Base-by-base conservation (phyloP, 176 grass and related monocot genomes). In the Oryza australiensis region DNA sequence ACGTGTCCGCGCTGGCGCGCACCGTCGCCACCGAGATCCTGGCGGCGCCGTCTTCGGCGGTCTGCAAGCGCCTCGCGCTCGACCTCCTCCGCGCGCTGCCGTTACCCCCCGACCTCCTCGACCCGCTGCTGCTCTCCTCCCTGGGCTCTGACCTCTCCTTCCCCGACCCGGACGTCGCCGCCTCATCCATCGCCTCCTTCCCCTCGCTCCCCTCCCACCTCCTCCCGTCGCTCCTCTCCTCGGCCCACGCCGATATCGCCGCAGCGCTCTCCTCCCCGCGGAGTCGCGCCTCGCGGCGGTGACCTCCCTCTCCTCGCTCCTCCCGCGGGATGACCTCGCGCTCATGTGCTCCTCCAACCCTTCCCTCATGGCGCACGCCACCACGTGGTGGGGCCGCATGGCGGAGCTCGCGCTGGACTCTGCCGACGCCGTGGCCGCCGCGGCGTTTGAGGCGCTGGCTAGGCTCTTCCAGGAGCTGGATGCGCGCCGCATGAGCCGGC, bases 391-490 rank as follows among this genome's bases (percentile, higher is more conserved):
- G 96, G 87, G 78, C 7, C 91, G 91, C 80, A 71, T 99, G 24
- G 83, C 90, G 5, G 69, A 90, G 59, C 90, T 90, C 8, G 82
- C 88, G 42, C 70, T 98, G 10, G 96, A 95, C 69, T 84, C 93
- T 3, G 92, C 96, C 0, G 96, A 99, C 13, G 84, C 85, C 0
- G 96, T 99, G 32, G 84, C 96, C 3, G 91, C 91, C 29, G 24
- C 87, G 5, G 93, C 96, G 20, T 99, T 99, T 12, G 93, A 93
- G 72, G 91, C 93, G 3, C 82, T 95, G 28, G 93, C 90, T 2
- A 85, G 93, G 69, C 85, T 99, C 35, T 99, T 99, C 87, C 91
- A 95, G 89, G 96, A 99, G 79, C 89, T 99, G 5, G 96, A 99
- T n/a, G 85, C 91, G 4, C 90, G 92, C 76, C 88, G 96, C 42